phyloP scores from a whole-genome alignment of 2,329 filamentous ascomycete species.

The Nemania sp. region DNA sequence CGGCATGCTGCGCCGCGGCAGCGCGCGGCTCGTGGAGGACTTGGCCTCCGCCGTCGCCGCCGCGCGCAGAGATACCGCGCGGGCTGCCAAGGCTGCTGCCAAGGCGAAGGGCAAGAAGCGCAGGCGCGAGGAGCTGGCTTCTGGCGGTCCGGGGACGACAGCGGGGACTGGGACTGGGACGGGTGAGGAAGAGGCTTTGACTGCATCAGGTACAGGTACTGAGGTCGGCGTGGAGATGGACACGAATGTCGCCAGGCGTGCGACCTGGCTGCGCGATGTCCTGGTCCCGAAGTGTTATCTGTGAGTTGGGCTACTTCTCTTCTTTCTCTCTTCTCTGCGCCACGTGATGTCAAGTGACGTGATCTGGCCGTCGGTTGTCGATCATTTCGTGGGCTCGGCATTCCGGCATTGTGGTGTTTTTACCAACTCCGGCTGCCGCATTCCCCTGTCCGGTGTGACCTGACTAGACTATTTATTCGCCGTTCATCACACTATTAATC shows the following conservation, averaged over 20 bases:
- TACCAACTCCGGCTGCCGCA: too few relatives aligned
- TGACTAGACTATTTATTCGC: too few relatives aligned
- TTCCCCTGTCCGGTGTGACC: too few relatives aligned
- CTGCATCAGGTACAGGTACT: background rate
- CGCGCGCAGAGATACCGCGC: slow-evolving; percentile 15
- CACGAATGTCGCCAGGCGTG: slow-evolving; percentile 30
- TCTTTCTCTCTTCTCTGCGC: background rate
- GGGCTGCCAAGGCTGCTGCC: slow-evolving; percentile 23
- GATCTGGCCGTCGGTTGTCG: too few relatives aligned
- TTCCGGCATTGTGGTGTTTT: too few relatives aligned
- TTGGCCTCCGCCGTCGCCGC: slow-evolving; percentile 36
- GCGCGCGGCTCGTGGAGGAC: slow-evolving; percentile 56
- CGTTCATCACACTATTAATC: too few relatives aligned
- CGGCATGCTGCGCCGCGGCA: slow-evolving; percentile 69
- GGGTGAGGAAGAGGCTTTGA: slow-evolving; percentile 3
- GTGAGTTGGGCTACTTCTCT: slow-evolving; percentile 41
- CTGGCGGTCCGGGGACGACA: slow-evolving; percentile 17
- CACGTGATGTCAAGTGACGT: too few relatives aligned
- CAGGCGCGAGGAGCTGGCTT: slow-evolving; percentile 39
- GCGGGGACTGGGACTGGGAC: background rate
- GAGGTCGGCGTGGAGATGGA: slow-evolving; percentile 17
- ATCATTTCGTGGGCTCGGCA: too few relatives aligned
- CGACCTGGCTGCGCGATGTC: slow-evolving; percentile 46
- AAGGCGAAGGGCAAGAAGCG: slow-evolving; percentile 46
- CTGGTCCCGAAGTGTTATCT: slow-evolving; percentile 50